These are phyloP conservation scores for Phyllosticta capitalensis DNA, from an alignment of 2,329 filamentous ascomycete genomes.

Conservation along the genomic window DNA sequence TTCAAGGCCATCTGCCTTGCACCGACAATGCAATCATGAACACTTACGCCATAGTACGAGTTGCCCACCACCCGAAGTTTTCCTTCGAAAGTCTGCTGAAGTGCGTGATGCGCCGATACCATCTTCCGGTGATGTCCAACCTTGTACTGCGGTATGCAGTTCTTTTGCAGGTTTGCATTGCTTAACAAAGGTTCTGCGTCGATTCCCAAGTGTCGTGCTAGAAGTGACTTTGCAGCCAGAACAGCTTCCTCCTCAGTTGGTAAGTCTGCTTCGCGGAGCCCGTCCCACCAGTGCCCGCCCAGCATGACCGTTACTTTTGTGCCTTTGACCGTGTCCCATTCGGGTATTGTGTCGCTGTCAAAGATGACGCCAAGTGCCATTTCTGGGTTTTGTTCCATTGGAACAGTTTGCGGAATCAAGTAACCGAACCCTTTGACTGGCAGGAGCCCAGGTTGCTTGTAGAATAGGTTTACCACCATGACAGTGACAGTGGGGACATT, in stretches of 20 bases:
- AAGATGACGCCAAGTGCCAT: constrained; percentile 85
- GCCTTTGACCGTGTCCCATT: constrained; percentile 49
- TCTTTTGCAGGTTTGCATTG: constrained; percentile 49
- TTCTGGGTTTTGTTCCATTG: constrained; percentile 66
- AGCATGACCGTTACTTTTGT: constrained; percentile 93
- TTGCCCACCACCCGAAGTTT: constrained; percentile 52
- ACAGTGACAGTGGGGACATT: constrained; percentile 63
- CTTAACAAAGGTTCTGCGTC: constrained; percentile 51
- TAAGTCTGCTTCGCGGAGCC: constrained; percentile 30
- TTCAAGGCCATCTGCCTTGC: constrained; percentile 45
- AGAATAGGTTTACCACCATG: constrained; percentile 90
- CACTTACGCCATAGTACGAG: constrained; percentile 39
- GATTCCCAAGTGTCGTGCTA: constrained; percentile 68
- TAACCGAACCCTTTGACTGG: constrained; percentile 75
- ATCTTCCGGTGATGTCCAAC: constrained; percentile 66
- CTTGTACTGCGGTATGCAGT: constrained; percentile 86
- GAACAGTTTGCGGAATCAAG: constrained; percentile 68
- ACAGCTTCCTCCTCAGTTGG: constrained; percentile 59
- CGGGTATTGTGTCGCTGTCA: constrained; percentile 59
- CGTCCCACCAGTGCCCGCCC: constrained; percentile 83
- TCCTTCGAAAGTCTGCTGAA: constrained; percentile 49
- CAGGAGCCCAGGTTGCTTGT: constrained; percentile 53
- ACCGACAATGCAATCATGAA: constrained; percentile 44
- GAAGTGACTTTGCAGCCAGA: constrained; percentile 57
- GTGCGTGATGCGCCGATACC: constrained; percentile 44